Evolutionary conservation across 2,329 filamentous ascomycete genomes (phyloP), one percentile per base, ranked within the genome.

Genomic region (Penicillium sp.): DNA sequence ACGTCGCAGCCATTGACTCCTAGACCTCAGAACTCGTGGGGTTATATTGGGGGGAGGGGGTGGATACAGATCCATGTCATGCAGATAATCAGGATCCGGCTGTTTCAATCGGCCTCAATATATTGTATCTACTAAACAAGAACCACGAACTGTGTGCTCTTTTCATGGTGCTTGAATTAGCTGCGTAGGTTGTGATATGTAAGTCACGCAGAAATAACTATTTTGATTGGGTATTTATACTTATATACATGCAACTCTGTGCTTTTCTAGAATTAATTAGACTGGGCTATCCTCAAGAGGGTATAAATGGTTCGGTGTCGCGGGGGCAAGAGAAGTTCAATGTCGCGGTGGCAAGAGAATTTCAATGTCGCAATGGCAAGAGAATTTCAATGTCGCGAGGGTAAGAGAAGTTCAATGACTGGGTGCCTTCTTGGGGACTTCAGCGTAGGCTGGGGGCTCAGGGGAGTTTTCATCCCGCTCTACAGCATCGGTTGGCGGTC

Each of bases 401-500:
- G 31, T 33, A 15, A 6, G 31, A 13, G 31, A 33, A 15, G 6
- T 31, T 56, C 19, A 56, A 29, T 31, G 19, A 15, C 35, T 56
- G 2, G 6, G 29, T 4, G 21, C 21, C 40, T 55, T 54, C 33
- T 58, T 47, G 25, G 56, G 52, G 17, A 58, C 23, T 40, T 58
- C 56, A 17, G 31, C 27, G 31, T 37, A 43, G 7, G 56, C 13
- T n/a, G 31, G 5, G 35, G 51, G 46, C 9, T 48, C 45, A 13
- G 56, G 33, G 19, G 51, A 50, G 17, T 15, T 13, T 19, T 15
- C 37, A 35, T 67, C 57, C 29, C 43, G 54, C 27, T 66, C 66
- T 41, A 70, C 57, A 8, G 64, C 67, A 33, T 71, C 69, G n/a
- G 63, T 64, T 27, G 65, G 65, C 4, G 66, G 68, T 74, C 70